Evolutionary conservation across 2,329 filamentous ascomycete genomes (phyloP).

Genomic region (Talaromyces atroroseus): DNA sequence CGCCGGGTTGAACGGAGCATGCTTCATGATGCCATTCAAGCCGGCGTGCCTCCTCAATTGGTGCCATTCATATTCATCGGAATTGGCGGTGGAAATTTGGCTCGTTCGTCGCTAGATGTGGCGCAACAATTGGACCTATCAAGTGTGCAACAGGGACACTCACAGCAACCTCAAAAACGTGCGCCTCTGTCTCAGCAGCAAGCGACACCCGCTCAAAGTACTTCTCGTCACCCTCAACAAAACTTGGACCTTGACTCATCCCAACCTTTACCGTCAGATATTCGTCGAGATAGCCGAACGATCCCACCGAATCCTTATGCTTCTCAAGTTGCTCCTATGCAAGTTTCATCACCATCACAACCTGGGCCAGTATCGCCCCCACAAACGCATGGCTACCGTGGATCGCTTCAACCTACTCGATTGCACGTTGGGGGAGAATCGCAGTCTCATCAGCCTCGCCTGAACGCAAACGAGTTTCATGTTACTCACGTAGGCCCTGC

Average conservation of each 20-base stretch:
- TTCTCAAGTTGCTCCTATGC: slow-evolving; percentile 16
- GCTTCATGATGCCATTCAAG: slow-evolving; percentile 60
- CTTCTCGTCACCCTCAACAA: slow-evolving; percentile 19
- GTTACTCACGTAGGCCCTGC: slow-evolving; percentile 31
- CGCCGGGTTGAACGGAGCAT: slow-evolving; percentile 68
- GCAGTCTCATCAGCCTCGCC: slow-evolving; percentile 19
- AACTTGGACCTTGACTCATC: slow-evolving; percentile 17
- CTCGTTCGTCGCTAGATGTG: slow-evolving; percentile 60
- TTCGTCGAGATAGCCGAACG: slow-evolving; percentile 25
- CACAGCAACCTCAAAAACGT: slow-evolving; percentile 19
- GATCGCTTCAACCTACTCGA: slow-evolving; percentile 19
- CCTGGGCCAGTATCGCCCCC: slow-evolving; percentile 18
- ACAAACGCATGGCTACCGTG: slow-evolving; percentile 21
- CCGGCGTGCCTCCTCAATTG: slow-evolving; percentile 68
- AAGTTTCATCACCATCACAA: slow-evolving; percentile 19
- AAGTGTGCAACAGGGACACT: slow-evolving; percentile 14
- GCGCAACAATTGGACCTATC: slow-evolving; percentile 57
- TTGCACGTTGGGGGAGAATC: slow-evolving; percentile 14
- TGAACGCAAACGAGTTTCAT: slow-evolving; percentile 41
- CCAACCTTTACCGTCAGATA: slow-evolving; percentile 16
- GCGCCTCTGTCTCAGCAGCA: slow-evolving; percentile 24
- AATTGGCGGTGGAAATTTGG: slow-evolving; percentile 58
- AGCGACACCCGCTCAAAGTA: slow-evolving; percentile 16
- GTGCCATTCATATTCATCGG: slow-evolving; percentile 70
- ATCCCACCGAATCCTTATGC: slow-evolving; percentile 34